Evolutionary conservation across 2,329 filamentous ascomycete genomes (phyloP), one percentile per base, ranked within the genome.

Genomic region (Aspergillus transmontanensis): DNA sequence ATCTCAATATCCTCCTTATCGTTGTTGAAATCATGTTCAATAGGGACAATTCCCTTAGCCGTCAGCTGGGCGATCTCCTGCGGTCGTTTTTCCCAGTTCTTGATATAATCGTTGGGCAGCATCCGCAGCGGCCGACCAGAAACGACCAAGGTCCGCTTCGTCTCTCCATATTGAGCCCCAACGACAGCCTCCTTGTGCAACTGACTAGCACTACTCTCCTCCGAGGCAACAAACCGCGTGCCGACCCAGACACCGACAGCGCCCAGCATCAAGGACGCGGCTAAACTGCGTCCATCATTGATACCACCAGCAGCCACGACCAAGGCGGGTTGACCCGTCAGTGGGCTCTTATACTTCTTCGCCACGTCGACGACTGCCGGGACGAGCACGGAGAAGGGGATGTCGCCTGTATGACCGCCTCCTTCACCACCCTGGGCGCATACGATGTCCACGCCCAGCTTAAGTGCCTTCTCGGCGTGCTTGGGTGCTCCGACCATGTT

Each of bases 401-500:
- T 88, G 64, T 95, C 90, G 34, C 94, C 94, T 1, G 94, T 97
- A 80, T 98, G 94, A 0, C 94, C 94, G 21, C 94, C 94, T 1
- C 94, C 94, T 78, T 98, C 94, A 58, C 93, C 93, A 54, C 94
- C 94, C 81, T 98, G 94, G 2, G 94, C 89, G 76, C 93, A 97
- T 6, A 98, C 86, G 67, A 97, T 89, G 79, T 98, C 94, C 11
- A 96, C 93, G 50, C 94, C 94, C 0, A 90, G 86, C 57, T 93
- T 87, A 4, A 98, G 82, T 2, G 94, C 94, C 81, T 97, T 97
- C 76, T 90, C 86, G 0, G 94, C 94, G 77, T 98, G 94, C 76
- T 90, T 93, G 2, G 94, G 94, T 71, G 94, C 91, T 0, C 94
- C 94, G 23, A 97, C 93, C 94, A 97, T 97, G 78, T 97, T 97